Percentiles rank a stretch among this genome's conserved stretches.
Evolutionary conservation across 306 rosid species (phyloP).

Genomic region (Casuarina equisetifolia): DNA sequence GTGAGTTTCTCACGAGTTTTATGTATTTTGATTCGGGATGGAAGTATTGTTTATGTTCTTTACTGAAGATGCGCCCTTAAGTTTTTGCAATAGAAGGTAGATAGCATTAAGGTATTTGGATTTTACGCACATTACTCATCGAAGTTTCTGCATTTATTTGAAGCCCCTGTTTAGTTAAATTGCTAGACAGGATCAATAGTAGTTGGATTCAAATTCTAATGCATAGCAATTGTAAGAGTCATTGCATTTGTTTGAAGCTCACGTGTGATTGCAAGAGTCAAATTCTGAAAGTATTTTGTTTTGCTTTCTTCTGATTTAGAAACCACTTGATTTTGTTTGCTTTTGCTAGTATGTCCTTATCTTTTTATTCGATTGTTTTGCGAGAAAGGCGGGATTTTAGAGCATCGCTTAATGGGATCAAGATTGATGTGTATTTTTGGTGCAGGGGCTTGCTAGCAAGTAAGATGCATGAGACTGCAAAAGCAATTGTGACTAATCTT

Average conservation of each 20-base stretch:
- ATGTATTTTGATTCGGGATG: not conserved
- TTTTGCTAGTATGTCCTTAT: not conserved
- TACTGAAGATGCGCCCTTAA: not conserved
- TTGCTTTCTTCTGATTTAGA: not conserved
- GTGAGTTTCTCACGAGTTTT: constrained; percentile 29
- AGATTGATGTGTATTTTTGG: constrained; percentile 1
- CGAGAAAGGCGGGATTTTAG: not conserved
- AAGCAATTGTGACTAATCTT: constrained; percentile 62
- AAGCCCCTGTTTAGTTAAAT: not conserved
- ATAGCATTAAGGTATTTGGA: not conserved
- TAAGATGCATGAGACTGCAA: constrained; percentile 82
- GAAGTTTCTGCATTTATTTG: not conserved
- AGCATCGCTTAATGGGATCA: not conserved
- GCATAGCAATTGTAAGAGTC: not conserved
- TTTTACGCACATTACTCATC: not conserved
- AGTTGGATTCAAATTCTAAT: not conserved
- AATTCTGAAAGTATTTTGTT: not conserved
- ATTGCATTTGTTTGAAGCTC: not conserved
- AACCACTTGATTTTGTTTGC: not conserved
- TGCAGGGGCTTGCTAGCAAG: constrained; percentile 80
- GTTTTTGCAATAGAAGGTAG: not conserved
- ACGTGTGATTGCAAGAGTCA: not conserved
- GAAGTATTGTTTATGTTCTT: not conserved
- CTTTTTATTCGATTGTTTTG: not conserved
- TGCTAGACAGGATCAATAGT: not conserved